Evolutionary conservation across 148 eudicot genomes (phyloP).

Genomic region (Chenopodium berlandieri): DNA sequence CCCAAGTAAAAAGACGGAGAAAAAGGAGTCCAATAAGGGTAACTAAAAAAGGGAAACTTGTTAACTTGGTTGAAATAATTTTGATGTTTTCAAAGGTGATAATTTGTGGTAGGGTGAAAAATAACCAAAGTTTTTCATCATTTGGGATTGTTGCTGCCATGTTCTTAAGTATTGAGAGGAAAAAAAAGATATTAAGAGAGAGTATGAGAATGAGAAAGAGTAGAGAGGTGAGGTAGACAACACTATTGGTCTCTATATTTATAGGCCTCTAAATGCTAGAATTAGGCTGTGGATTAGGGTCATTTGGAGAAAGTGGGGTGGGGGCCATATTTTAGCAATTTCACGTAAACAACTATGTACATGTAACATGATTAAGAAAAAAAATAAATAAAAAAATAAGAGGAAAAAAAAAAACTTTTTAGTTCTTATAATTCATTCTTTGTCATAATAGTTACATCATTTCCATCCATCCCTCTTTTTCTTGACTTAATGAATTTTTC

Average conservation of each 20-base stretch:
- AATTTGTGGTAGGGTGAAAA: slow-evolving; percentile 17
- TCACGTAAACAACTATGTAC: not conserved
- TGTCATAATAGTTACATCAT: too few species aligned
- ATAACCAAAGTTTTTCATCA: slow-evolving; percentile 23
- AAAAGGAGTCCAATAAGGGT: not conserved
- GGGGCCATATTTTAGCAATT: not conserved
- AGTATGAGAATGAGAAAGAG: not conserved
- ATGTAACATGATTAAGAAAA: not conserved
- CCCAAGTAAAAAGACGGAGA: slow-evolving; percentile 38
- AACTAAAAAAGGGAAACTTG: not conserved
- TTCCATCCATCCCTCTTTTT: too few species aligned
- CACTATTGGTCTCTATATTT: slow-evolving; percentile 6
- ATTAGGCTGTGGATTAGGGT: not conserved
- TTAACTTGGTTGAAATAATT: not conserved
- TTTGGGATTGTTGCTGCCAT: slow-evolving; percentile 16
- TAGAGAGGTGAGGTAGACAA: slow-evolving; percentile 12
- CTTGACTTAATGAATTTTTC: too few species aligned
- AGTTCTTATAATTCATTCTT: too few species aligned
- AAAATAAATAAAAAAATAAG: too few species aligned
- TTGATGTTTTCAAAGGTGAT: slow-evolving; percentile 15
- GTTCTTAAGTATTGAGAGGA: not conserved
- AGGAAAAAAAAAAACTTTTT: too few species aligned
- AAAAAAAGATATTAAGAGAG: not conserved
- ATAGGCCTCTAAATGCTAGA: not conserved
- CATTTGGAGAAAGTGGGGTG: not conserved